Evolutionary conservation across 2,329 filamentous ascomycete genomes (phyloP).

Genomic region (Fusarium verticillioides): DNA sequence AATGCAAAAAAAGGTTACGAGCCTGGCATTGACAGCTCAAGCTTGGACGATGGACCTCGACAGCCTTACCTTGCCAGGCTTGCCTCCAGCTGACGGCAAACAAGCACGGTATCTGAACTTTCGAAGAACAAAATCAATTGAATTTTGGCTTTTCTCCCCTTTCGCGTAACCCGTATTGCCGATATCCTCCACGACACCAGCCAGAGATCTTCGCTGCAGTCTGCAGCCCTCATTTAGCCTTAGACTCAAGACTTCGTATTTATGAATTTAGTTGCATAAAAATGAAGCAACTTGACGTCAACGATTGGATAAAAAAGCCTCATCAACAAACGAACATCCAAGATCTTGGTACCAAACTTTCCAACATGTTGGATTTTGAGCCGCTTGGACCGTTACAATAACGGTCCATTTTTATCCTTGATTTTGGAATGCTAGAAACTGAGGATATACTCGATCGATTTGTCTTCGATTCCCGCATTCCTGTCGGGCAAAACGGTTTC

Average conservation of each 20-base stretch:
- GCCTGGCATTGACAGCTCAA: background rate
- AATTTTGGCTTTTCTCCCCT: background rate
- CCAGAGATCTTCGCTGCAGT: background rate
- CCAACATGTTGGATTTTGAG: background rate
- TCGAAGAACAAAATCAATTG: background rate
- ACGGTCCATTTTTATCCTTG: constrained; percentile 21
- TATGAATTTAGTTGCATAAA: constrained; percentile 16
- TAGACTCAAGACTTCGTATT: constrained; percentile 15
- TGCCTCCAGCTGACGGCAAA: background rate
- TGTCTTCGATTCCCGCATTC: constrained; percentile 9
- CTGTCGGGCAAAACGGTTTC: background rate
- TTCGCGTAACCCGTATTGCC: background rate
- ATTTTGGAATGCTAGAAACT: background rate
- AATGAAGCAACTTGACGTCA: constrained; percentile 18
- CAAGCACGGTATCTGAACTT: background rate
- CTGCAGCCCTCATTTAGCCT: background rate
- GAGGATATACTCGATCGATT: constrained; percentile 13
- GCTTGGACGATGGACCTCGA: background rate
- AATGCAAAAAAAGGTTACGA: background rate
- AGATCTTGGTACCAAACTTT: background rate
- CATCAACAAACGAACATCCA: background rate
- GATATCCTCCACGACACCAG: background rate
- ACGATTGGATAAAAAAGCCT: constrained; percentile 22
- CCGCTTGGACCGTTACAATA: background rate
- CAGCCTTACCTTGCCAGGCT: background rate